These are phyloP conservation scores for Globisporangium nagaii DNA, from an alignment of 352 stramenopile genomes.

Conservation along the genomic window DNA sequence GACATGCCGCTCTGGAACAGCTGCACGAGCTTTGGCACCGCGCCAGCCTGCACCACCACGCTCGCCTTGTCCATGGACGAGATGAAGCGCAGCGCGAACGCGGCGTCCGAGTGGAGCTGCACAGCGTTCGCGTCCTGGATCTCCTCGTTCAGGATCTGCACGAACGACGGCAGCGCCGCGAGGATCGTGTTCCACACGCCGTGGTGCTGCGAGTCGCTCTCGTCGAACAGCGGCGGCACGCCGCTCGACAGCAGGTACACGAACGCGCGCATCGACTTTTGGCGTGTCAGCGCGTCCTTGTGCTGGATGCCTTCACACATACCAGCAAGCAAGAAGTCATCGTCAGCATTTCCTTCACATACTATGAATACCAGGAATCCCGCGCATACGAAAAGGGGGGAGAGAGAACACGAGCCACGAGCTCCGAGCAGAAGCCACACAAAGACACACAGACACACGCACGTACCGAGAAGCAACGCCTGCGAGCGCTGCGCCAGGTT, in stretches of 20 bases:
- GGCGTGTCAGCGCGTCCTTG: constrained; percentile 56
- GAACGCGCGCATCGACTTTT: constrained; percentile 85
- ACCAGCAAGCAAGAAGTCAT: neutral
- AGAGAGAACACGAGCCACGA: neutral
- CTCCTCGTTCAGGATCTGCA: constrained; percentile 70
- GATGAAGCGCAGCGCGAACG: constrained; percentile 84
- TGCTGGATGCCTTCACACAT: constrained; percentile 61
- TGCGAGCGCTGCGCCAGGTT: constrained; percentile 77
- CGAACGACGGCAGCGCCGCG: constrained; percentile 73
- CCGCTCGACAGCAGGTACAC: constrained; percentile 84
- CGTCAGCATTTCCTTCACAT: too few species aligned
- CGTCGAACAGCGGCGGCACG: constrained; percentile 80
- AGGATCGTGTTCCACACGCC: constrained; percentile 80
- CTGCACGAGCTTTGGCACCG: constrained; percentile 72
- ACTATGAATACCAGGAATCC: too few species aligned
- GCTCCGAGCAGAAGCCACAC: neutral
- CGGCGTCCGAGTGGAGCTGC: constrained; percentile 80
- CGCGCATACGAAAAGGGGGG: neutral
- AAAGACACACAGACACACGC: too few species aligned
- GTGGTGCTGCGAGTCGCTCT: constrained; percentile 76
- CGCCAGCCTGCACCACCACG: constrained; percentile 65
- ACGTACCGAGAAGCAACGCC: constrained; percentile 59
- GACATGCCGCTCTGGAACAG: constrained; percentile 85
- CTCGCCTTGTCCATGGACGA: constrained; percentile 84
- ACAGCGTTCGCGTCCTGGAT: constrained; percentile 53